Evolutionary conservation across 2,329 filamentous ascomycete genomes (phyloP).

Genomic region (Bimuria novae-zelandiae): DNA sequence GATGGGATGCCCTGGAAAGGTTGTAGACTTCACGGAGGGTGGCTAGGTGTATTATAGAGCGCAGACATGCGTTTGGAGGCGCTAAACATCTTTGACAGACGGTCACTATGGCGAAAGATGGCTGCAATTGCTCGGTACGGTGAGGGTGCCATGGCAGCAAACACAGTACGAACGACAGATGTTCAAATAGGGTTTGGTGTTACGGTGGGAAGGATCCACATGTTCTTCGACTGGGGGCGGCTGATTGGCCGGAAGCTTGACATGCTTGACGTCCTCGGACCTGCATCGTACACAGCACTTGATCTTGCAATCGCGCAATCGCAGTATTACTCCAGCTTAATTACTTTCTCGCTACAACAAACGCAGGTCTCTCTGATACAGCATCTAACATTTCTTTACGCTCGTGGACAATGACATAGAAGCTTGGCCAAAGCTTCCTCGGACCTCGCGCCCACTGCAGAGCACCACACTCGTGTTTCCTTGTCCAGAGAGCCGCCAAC

Average conservation of each 20-base stretch:
- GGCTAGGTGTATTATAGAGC: background rate
- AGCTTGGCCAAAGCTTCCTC: conserved; percentile 14
- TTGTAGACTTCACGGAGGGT: conserved; percentile 28
- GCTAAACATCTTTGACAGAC: background rate
- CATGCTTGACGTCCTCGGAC: background rate
- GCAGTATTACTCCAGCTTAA: too few relatives aligned
- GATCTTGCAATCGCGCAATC: background rate
- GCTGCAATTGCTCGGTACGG: background rate
- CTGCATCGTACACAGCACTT: background rate
- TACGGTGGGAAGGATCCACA: background rate
- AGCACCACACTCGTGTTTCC: background rate
- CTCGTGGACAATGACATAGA: conserved; percentile 5
- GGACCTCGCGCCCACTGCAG: background rate
- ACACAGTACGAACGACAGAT: background rate
- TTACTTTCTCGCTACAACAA: too few relatives aligned
- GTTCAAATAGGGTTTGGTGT: background rate
- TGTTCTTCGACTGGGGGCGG: background rate
- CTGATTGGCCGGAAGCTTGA: conserved; percentile 4
- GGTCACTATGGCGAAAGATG: background rate
- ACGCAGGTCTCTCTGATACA: too few relatives aligned
- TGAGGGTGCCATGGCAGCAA: background rate
- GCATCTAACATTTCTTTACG: background rate
- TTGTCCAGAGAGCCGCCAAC: conserved; percentile 16
- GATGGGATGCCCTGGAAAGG: too few relatives aligned
- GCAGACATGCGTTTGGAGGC: background rate